Conservation (phyloP, 192 early-diverging fungal genomes). For the Phlyctochytrium arcticum region DNA sequence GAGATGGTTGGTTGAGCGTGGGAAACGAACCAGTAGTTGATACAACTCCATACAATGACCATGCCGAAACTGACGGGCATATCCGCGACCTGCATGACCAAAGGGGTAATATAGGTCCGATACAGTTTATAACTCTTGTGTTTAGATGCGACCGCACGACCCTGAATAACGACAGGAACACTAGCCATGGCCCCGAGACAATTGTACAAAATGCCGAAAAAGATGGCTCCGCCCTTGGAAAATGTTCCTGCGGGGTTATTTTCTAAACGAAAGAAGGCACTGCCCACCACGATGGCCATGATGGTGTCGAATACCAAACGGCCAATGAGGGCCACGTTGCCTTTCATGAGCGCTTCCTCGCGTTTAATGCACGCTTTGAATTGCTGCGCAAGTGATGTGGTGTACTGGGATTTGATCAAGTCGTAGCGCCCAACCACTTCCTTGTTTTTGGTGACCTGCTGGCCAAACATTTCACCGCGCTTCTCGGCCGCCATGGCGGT, state of each 20-base stretch:
- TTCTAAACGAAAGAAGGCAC: conserved; percentile 62
- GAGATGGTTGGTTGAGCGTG: conserved; percentile 55
- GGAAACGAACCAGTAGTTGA: conserved; percentile 57
- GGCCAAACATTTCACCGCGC: conserved; percentile 33
- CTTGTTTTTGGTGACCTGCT: conserved; percentile 54
- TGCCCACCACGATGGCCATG: conserved; percentile 61
- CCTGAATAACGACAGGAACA: conserved; percentile 63
- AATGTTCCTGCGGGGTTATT: conserved; percentile 59
- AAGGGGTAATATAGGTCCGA: conserved; percentile 53
- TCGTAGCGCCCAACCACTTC: conserved; percentile 42
- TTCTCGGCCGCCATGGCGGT: conserved; percentile 30
- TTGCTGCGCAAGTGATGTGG: conserved; percentile 63
- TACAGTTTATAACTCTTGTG: conserved; percentile 71
- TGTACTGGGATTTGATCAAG: conserved; percentile 53
- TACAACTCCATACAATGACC: conserved; percentile 49
- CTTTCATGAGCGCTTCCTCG: background rate
- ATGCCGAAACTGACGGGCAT: conserved; percentile 45
- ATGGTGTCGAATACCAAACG: conserved; percentile 45
- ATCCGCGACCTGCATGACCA: conserved; percentile 52
- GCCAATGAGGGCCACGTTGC: conserved; percentile 23
- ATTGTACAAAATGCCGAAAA: conserved; percentile 62
- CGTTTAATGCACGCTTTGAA: conserved; percentile 33
- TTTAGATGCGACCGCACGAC: conserved; percentile 71
- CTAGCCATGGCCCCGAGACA: conserved; percentile 64
- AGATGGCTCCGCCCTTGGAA: conserved; percentile 75